Percentiles rank a stretch among this genome's conserved stretches.
These are phyloP conservation scores for Trypanosoma grayi DNA, from an alignment of 208 protist species.

Conservation along the genomic window DNA sequence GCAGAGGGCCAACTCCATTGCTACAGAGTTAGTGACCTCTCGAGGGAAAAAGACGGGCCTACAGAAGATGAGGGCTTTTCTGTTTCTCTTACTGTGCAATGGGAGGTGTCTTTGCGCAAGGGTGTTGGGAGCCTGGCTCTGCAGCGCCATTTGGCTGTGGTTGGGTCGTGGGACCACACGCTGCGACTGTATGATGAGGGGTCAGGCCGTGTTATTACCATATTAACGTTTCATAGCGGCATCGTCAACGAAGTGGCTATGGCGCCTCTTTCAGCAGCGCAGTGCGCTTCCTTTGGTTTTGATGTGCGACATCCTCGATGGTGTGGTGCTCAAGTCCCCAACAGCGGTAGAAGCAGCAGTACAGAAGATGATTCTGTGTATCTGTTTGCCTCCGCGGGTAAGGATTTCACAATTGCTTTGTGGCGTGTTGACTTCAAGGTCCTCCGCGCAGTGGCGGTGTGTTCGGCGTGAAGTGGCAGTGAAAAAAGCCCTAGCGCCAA, in stretches of 20 bases:
- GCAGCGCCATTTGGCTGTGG: conserved; percentile 46
- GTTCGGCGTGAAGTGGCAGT: background rate
- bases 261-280: conserved; percentile 15
- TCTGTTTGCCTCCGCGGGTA: conserved; percentile 65
- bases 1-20: conserved; percentile 67
- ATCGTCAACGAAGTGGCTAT: conserved; percentile 59
- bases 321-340: conserved; percentile 11
- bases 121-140: conserved; percentile 59
- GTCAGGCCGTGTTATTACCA: conserved; percentile 47
- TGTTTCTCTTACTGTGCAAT: conserved; percentile 36
- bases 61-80: background rate
- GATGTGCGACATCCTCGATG: conserved; percentile 50
- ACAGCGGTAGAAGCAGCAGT: background rate
- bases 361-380: conserved; percentile 36
- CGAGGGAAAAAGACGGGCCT: background rate
- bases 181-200: conserved; percentile 57
- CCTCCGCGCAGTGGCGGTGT: conserved; percentile 12
- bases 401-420: conserved; percentile 59
- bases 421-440: conserved; percentile 73
- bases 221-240: conserved; percentile 54
- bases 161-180: conserved; percentile 76
- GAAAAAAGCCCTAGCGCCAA: too few species aligned
- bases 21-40: conserved; percentile 28
- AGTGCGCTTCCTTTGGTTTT: conserved; percentile 58
- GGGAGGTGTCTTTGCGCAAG: conserved; percentile 49